A percentile compares a stretch with the other conserved stretches of the same genome.
phyloP scores from a whole-genome alignment of 257 asterid genomes.

The Salvia rosmarinus region DNA sequence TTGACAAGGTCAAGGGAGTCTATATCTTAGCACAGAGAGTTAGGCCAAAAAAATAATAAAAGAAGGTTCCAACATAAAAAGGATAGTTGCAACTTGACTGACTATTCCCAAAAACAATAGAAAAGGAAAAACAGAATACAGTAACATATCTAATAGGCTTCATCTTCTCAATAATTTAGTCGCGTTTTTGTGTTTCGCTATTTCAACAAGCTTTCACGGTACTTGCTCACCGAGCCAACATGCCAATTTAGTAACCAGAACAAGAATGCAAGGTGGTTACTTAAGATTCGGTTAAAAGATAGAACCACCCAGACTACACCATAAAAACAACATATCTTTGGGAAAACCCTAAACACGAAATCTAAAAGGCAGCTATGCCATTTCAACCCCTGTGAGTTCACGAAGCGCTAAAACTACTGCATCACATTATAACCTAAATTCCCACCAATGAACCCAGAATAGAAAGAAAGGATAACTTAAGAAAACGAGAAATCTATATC shows the following conservation, averaged over 20 bases:
- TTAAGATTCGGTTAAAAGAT: neutral
- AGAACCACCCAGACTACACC: no score
- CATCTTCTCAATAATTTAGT: slow-evolving; percentile 20
- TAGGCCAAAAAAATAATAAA: neutral
- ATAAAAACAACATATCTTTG: neutral
- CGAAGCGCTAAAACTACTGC: neutral
- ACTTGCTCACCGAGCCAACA: neutral
- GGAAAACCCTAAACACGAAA: slow-evolving; percentile 21
- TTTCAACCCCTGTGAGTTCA: slow-evolving; percentile 19
- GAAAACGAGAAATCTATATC: neutral
- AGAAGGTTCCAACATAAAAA: slow-evolving; percentile 23
- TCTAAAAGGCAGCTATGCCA: slow-evolving; percentile 14
- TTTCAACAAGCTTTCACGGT: neutral
- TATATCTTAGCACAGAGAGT: slow-evolving; percentile 1
- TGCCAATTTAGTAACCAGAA: neutral
- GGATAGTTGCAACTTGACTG: slow-evolving; percentile 21
- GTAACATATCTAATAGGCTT: slow-evolving; percentile 11
- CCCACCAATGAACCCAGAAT: neutral
- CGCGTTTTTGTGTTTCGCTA: neutral
- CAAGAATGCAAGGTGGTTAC: slow-evolving; percentile 14
- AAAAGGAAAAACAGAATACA: neutral
- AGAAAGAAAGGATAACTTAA: slow-evolving; percentile 7
- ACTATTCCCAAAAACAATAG: slow-evolving; percentile 9
- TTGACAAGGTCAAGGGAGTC: slow-evolving; percentile 6
- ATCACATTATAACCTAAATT: neutral